A percentile compares a stretch with the other conserved stretches of the same genome.
These are phyloP conservation scores for Cutaneotrichosporon sp. DNA, from an alignment of 1,284 basidiomycete species.

Conservation along the genomic window DNA sequence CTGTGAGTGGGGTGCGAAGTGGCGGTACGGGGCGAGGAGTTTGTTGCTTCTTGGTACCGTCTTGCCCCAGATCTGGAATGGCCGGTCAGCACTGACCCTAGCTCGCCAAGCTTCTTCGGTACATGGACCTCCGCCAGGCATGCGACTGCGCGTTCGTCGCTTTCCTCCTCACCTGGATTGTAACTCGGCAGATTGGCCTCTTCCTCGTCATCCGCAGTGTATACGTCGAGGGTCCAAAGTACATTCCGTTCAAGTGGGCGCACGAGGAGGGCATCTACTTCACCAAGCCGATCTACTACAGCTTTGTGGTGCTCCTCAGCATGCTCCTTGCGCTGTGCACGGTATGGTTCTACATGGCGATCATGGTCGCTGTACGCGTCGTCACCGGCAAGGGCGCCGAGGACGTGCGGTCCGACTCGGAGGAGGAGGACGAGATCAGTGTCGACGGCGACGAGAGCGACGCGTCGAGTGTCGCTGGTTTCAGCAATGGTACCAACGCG, in stretches of 20 bases:
- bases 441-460: slow-evolving; percentile 13
- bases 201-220: slow-evolving; percentile 65
- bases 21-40: background rate
- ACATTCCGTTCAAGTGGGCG: slow-evolving; percentile 63
- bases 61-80: background rate
- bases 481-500: slow-evolving; percentile 6
- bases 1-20: slow-evolving; percentile 61
- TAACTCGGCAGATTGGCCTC: slow-evolving; percentile 81
- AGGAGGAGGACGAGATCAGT: slow-evolving; percentile 46
- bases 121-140: slow-evolving; percentile 65
- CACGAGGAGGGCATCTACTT: slow-evolving; percentile 63
- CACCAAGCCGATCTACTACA: slow-evolving; percentile 55
- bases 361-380: slow-evolving; percentile 75
- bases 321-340: slow-evolving; percentile 65
- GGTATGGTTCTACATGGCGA: slow-evolving; percentile 83
- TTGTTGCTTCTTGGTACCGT: background rate
- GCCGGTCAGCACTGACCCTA: slow-evolving; percentile 42
- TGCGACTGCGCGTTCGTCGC: slow-evolving; percentile 76
- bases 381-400: slow-evolving; percentile 74
- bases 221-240: slow-evolving; percentile 57
- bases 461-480: background rate
- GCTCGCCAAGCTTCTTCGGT: slow-evolving; percentile 92
- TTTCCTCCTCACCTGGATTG: slow-evolving; percentile 85
- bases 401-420: slow-evolving; percentile 82
- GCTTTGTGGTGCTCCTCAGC: slow-evolving; percentile 63